Base-by-base conservation (phyloP, 2,329 filamentous ascomycete species). In the Penicillium italicum region DNA sequence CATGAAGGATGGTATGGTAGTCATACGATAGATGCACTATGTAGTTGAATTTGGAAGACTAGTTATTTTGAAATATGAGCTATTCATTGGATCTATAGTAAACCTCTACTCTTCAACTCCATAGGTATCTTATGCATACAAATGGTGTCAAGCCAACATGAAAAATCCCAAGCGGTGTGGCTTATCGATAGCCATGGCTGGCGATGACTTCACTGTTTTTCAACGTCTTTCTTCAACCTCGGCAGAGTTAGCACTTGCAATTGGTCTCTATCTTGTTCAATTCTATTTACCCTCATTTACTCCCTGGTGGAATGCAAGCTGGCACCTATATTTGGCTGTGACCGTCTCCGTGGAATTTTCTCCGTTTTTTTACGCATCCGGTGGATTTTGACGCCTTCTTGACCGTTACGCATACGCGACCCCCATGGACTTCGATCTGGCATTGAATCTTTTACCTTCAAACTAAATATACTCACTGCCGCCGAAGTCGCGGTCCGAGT, bases 341-440 rank as follows among this genome's bases (percentile, higher is more conserved):
- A 53, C 30, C 22, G 30, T 36, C 36, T 40, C 30, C 24, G n/a
- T 37, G 42, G 37, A 12, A n/a, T 42, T 41, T 31, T 49, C 34
- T 24, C 9, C 14, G 3, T 38, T 33, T 41, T 53, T 59, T 53
- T 52, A 53, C 57, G 53, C 47, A 45, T 55, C 53, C 53, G 53
- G 52, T 43, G 38, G 18, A 45, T 38, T 18, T 43, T 24, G 11
- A 28, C 41, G 16, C 16, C 50, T 26, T 20, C 36, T 40, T 34
- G 28, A 28, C 44, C n/a, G 30, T 31, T 45, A 24, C 28, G 43
- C 31, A 41, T 31, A 48, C 49, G 11, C 44, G 45, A 58, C 43
- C 20, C 36, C 28, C 38, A 59, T 46, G 48, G 43, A 31, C 42
- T 49, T 52, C 58, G 46, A 50, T 55, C 50, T 49, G 53, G 55